These are phyloP conservation scores for Hypoxylon intermedium DNA, from an alignment of 495 filamentous ascomycete genomes.

Conservation along the genomic window DNA sequence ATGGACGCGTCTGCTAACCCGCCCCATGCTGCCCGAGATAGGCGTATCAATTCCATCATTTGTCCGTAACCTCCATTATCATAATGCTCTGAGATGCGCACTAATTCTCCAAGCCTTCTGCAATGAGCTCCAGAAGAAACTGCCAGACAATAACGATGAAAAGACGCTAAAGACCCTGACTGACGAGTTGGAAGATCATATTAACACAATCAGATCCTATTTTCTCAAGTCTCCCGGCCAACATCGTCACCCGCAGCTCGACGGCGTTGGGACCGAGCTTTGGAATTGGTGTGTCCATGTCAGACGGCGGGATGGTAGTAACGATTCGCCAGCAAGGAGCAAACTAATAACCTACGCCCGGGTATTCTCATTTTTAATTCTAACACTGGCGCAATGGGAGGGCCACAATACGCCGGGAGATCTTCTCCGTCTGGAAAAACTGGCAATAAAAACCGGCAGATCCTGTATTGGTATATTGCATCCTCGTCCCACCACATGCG, in stretches of 20 bases:
- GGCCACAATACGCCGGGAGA: constrained; percentile 42
- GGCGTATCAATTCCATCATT: constrained; percentile 33
- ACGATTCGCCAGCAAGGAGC: constrained; percentile 16
- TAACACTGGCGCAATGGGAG: constrained; percentile 65
- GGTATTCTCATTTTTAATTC: constrained; percentile 72
- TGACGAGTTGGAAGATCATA: constrained; percentile 34
- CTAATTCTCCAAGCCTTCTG: constrained; percentile 44
- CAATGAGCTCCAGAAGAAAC: constrained; percentile 35
- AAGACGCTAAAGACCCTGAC: constrained; percentile 9
- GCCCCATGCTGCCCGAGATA: constrained; percentile 23
- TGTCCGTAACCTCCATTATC: constrained; percentile 25
- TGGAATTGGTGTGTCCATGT: constrained; percentile 74
- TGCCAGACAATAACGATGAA: constrained; percentile 22
- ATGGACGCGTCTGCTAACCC: constrained; percentile 25
- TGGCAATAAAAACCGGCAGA: constrained; percentile 70
- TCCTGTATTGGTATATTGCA: constrained; percentile 66
- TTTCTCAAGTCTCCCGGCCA: constrained; percentile 24
- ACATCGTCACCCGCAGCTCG: constrained; percentile 55
- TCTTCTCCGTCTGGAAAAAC: constrained; percentile 64
- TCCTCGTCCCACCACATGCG: constrained; percentile 16
- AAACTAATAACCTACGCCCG: constrained; percentile 55
- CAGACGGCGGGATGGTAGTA: constrained; percentile 37
- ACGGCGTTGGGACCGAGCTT: constrained; percentile 60
- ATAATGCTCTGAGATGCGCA: neutral
- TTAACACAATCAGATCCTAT: constrained; percentile 28